A percentile compares a stretch with the other conserved stretches of the same genome.
phyloP scores from a whole-genome alignment of 2,329 filamentous ascomycete species.

The Phyllosticta paracitricarpa region DNA sequence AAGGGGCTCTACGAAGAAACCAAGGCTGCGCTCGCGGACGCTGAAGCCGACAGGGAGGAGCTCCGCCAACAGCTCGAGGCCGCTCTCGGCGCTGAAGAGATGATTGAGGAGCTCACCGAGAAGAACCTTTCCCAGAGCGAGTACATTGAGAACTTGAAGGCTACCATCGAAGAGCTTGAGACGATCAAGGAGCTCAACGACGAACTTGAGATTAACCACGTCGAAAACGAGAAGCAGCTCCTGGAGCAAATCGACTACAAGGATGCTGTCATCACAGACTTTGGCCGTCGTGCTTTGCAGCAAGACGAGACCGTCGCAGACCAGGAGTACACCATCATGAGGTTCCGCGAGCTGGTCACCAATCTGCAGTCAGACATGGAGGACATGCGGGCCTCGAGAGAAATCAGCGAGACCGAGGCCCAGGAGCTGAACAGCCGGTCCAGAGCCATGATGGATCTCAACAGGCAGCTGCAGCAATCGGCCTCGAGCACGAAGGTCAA shows the following conservation, averaged over 20 bases:
- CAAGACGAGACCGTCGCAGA: constrained; percentile 77
- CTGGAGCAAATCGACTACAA: constrained; percentile 88
- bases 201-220: constrained; percentile 86
- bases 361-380: constrained; percentile 79
- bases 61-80: constrained; percentile 85
- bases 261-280: constrained; percentile 75
- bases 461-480: constrained; percentile 84
- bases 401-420: constrained; percentile 85
- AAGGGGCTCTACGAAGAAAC: constrained; percentile 55
- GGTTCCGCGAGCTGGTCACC: constrained; percentile 81
- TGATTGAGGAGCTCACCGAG: constrained; percentile 85
- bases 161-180: constrained; percentile 77
- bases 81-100: constrained; percentile 78
- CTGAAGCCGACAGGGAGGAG: constrained; percentile 70
- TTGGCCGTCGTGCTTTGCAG: constrained; percentile 59
- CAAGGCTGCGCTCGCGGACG: constrained; percentile 62
- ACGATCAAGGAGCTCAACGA: constrained; percentile 86
- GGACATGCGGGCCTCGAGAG: constrained; percentile 84
- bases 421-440: constrained; percentile 83
- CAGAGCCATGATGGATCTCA: constrained; percentile 91
- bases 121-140: constrained; percentile 77
- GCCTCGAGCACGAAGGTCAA: constrained; percentile 88
- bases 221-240: constrained; percentile 87
- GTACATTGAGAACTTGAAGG: constrained; percentile 71
- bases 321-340: constrained; percentile 77